phyloP scores from a whole-genome alignment of 768 basidiomycete species.

The Macrolepiota dolichaula region DNA sequence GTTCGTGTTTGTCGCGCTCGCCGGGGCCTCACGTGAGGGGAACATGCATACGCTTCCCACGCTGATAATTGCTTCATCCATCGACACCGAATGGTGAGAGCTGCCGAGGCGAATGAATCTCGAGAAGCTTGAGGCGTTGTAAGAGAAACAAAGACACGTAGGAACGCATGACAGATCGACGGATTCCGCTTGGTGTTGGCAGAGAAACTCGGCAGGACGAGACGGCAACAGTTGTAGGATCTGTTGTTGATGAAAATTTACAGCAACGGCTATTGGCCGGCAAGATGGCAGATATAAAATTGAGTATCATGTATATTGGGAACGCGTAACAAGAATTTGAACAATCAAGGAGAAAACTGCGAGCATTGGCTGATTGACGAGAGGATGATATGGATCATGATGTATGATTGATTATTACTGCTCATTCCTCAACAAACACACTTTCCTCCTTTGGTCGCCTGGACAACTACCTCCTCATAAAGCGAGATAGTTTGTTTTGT shows the following conservation, averaged over 20 bases:
- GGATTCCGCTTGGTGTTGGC: neutral
- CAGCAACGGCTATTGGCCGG: slow-evolving; percentile 3
- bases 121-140: no score
- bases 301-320: neutral
- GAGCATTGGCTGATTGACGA: neutral
- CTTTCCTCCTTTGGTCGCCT: slow-evolving; percentile 2
- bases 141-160: no score
- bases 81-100: no score
- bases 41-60: neutral
- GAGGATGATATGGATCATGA: neutral
- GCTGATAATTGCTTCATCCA: neutral
- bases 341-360: slow-evolving; percentile 1
- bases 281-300: neutral
- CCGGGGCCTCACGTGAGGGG: neutral
- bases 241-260: neutral
- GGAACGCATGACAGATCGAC: no score
- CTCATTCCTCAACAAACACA: neutral
- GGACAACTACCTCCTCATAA: slow-evolving; percentile 5
- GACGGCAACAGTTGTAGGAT: neutral
- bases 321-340: neutral
- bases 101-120: no score
- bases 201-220: neutral
- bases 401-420: neutral
- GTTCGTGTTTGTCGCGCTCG: no score
- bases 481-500: neutral